Evolutionary conservation across 345 rosid genomes (phyloP), one percentile per base, ranked within the genome.

Genomic region (Ceriops decandra): DNA sequence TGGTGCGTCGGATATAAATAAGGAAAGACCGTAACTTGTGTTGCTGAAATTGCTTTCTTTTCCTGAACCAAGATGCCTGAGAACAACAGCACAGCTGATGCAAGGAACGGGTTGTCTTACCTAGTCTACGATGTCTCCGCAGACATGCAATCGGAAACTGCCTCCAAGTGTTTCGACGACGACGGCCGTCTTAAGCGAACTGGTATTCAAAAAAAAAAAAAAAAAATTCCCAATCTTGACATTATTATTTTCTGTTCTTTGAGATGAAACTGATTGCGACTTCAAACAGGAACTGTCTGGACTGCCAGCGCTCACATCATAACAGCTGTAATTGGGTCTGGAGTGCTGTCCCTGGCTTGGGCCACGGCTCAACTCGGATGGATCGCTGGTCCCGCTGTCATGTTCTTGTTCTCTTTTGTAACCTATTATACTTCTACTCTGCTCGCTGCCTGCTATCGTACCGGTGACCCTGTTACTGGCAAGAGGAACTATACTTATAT

Each of bases 241-340:
- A 8, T 22, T 22, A 54, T 5, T 54, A 22, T 24, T 6, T 13
- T 9, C 19, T 24, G 59, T 56, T 56, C 5, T 56, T 24, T 17
- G 16, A 56, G 59, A 27, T 24, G 59, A 27, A 3, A 27, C 59
- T 56, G 19, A 35, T 7, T 53, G 9, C 4, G 16, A 38, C 15
- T 46, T 51, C 6, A 10, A 0, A 0, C 83, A 89, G 92, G 90
- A 28, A 85, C 85, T 59, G 74, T 77, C 20, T 87, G 91, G 91
- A 87, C 91, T 9, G 90, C 90, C 46, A 87, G 95, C 76, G 77
- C 95, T 57, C 95, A 91, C 81, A 76, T 89, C 52, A 89, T 87
- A 70, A 91, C 97, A 0, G 97, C 96, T 0, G 92, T 89, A 57
- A 89, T 89, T 17, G 95, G 95, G 21, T 89, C 95, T 10, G 95